Evolutionary conservation across 208 protist species (phyloP), one percentile per base, ranked within the genome.

Genomic region (Leptomonas seymouri): DNA sequence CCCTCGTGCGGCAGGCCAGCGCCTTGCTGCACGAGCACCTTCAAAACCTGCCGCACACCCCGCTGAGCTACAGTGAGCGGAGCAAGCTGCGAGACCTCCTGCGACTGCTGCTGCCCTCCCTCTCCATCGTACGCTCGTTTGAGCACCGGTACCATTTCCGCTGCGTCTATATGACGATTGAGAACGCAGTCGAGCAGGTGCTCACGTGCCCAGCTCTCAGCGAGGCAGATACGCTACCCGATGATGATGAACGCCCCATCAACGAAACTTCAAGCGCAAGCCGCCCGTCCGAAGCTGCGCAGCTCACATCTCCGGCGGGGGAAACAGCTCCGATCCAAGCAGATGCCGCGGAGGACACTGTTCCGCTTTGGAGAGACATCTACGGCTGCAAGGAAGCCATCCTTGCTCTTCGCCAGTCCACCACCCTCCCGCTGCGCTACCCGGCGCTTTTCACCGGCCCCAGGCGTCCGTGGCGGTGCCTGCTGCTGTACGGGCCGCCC

Each of bases 401-500:
- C 64, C 55, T 91, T 41, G 89, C 97, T 4, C 83, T 99, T 18
- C 90, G 98, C 56, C 98, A 99, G 70, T 98, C 98, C 21, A 97
- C 98, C 1, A 95, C 99, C 30, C 75, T 99, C 16, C 99, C 99
- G 2, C 74, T 93, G 34, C 92, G 85, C 63, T 98, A 99, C 68
- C 99, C 99, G 14, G 87, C 98, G 9, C 83, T 99, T 45, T 99
- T 99, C 81, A 81, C 71, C 9, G 98, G 96, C 42, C 86, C 89
- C 8, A 89, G 84, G 20, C 91, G 94, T 23, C 98, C 97, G 87
- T 97, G 95, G 55, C 97, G 99, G 72, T 94, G 93, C 20, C 89
- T 99, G 12, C 85, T 99, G 15, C 83, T 99, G 25, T 99, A 99
- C 66, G 98, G 98, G 3, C 98, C 98, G 11, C 98, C 98, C 16